Base-by-base conservation (phyloP, 2,329 filamentous ascomycete genomes). In the Phyllosticta citriasiana region DNA sequence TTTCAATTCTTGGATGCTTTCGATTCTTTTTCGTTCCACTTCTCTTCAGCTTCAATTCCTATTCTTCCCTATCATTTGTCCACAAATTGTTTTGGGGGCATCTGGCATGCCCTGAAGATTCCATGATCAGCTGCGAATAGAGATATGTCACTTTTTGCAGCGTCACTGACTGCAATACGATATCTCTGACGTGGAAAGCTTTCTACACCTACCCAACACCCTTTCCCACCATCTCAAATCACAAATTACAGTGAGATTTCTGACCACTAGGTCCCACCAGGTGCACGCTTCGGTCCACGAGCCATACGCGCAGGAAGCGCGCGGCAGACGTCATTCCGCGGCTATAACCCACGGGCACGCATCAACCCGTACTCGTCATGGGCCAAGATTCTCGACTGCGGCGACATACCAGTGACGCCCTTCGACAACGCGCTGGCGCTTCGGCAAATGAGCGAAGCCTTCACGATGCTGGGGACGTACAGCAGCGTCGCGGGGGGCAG, bases 341-440 rank as follows among this genome's bases (percentile, higher is more conserved):
- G 88, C 70, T 91, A 88, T 81, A 96, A 96, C 74, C 84, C 88
- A 2, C 85, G 91, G 24, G 91, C 90, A 1, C 82, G 81, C 50
- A 82, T 96, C 66, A 97, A 96, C 73, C 91, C 92, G 0, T 96
- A 94, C 76, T 78, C 79, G 51, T 87, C 82, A 60, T 93, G 88
- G 88, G 88, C 89, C 0, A 84, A 78, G 50, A 84, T 96, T 63
- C 79, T 93, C 57, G 92, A 97, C 78, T 97, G 92, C 73, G 92
- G 92, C 55, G 92, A 96, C 71, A 91, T 96, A 61, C 91, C 92
- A 27, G 80, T 95, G 66, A 89, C 88, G 0, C 91, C 91, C 0
- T 87, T 95, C 67, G 91, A 96, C 77, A 96, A 96, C 72, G 84
- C 79, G 1, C 79, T 96, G 16, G 92, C 92, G 0, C 78, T 92